Evolutionary conservation across 164 flowering plant genomes (phyloP).

Genomic region (Nelumbo lutea): DNA sequence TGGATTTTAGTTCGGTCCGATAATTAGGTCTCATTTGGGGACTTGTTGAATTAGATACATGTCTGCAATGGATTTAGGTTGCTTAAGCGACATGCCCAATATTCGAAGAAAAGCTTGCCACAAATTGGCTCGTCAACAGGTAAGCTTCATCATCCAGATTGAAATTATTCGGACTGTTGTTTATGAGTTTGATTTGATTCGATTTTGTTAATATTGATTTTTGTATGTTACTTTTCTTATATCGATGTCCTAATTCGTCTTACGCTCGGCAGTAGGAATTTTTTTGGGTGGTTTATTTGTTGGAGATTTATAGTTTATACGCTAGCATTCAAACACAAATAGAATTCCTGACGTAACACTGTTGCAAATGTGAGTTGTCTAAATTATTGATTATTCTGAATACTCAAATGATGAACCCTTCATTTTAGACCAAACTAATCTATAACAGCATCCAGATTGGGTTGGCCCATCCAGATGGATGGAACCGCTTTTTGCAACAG

Average conservation of each 20-base stretch:
- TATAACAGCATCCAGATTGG: no score
- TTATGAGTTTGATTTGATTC: background rate
- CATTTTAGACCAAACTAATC: no score
- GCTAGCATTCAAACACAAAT: background rate
- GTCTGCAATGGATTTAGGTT: constrained; percentile 63
- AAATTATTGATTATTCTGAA: no score
- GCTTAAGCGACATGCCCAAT: constrained; percentile 50
- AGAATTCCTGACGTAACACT: no score
- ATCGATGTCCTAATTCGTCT: background rate
- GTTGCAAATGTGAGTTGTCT: background rate
- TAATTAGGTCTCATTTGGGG: background rate
- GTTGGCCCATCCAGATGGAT: no score
- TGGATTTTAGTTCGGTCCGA: background rate
- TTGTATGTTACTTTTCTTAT: background rate
- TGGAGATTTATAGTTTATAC: background rate
- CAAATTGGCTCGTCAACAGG: constrained; percentile 61
- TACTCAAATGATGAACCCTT: background rate
- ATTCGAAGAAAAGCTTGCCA: constrained; percentile 42
- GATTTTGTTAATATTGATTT: background rate
- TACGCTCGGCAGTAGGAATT: background rate
- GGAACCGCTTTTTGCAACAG: no score
- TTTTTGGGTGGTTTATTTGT: no score
- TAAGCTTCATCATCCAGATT: constrained; percentile 11
- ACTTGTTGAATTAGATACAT: constrained; percentile 35
- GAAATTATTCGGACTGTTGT: background rate